These are phyloP conservation scores for Metschnikowia borealis DNA, from an alignment of 805 yeast genomes.

Conservation along the genomic window DNA sequence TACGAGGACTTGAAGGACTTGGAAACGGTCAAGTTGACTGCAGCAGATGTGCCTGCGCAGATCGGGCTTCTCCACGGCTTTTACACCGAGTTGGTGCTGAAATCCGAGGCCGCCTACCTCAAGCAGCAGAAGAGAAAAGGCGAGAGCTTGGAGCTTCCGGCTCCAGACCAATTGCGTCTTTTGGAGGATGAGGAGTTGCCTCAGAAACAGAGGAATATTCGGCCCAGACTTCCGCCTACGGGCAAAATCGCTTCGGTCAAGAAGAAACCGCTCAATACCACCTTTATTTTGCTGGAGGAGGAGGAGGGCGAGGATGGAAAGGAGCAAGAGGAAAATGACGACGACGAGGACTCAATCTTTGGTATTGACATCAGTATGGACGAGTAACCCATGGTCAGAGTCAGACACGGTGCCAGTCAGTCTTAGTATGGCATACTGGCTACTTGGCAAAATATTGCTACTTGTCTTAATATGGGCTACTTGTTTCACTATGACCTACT, in stretches of 20 bases:
- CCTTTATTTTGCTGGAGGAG: slow-evolving; percentile 29
- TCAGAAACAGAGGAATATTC: slow-evolving; percentile 64
- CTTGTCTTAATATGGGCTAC: no score
- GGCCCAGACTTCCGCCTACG: slow-evolving; percentile 85
- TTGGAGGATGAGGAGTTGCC: slow-evolving; percentile 86
- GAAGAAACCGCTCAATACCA: slow-evolving; percentile 41
- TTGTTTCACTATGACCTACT: no score
- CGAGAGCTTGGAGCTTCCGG: slow-evolving; percentile 40
- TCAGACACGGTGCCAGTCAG: no score
- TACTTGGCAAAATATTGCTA: no score
- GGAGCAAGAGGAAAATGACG: not conserved
- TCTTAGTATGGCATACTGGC: no score
- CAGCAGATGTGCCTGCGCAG: slow-evolving; percentile 48
- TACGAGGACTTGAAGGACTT: slow-evolving; percentile 64
- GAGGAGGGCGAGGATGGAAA: slow-evolving; percentile 1
- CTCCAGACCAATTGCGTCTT: slow-evolving; percentile 29
- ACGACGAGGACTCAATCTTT: slow-evolving; percentile 1
- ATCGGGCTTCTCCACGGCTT: slow-evolving; percentile 59
- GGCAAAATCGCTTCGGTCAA: slow-evolving; percentile 75
- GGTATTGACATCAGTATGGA: slow-evolving; percentile 4
- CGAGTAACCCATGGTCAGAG: not conserved
- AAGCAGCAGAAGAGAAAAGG: slow-evolving; percentile 40
- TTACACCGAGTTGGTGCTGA: slow-evolving; percentile 35
- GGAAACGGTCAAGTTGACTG: slow-evolving; percentile 49
- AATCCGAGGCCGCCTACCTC: slow-evolving; percentile 41